phyloP scores from a whole-genome alignment of 1,139 yeast genomes.

The Zygosaccharomyces sapae region DNA sequence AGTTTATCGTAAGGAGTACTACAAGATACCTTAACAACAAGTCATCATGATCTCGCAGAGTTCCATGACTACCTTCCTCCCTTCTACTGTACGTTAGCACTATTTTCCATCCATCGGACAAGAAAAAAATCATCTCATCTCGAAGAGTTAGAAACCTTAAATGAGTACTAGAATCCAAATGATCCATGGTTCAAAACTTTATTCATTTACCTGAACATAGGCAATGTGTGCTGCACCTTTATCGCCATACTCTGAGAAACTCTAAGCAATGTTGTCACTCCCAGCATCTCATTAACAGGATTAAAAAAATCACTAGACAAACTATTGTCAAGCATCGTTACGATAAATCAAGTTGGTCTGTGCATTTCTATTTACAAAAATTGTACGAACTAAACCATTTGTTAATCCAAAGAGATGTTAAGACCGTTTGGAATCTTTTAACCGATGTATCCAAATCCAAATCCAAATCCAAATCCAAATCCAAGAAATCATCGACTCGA shows the following conservation, averaged over 20 bases:
- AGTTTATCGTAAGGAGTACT: too few species aligned
- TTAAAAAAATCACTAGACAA: conserved; percentile 12
- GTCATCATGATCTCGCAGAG: too few species aligned
- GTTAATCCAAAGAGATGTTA: conserved; percentile 10
- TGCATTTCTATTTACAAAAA: conserved; percentile 16
- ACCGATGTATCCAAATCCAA: conserved; percentile 7
- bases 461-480: neutral
- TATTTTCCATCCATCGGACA: neutral
- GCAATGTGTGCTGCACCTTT: conserved; percentile 25
- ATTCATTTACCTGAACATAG: conserved; percentile 30
- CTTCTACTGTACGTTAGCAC: too few species aligned
- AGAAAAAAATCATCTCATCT: conserved; percentile 1
- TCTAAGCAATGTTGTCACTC: conserved; percentile 18
- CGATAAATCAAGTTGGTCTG: conserved; percentile 30
- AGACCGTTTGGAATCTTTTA: conserved; percentile 14
- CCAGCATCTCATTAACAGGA: conserved; percentile 14
- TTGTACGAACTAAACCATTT: conserved; percentile 16
- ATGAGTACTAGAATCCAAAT: neutral
- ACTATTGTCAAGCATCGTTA: conserved; percentile 17
- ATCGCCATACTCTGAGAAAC: conserved; percentile 26
- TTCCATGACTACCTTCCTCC: too few species aligned
- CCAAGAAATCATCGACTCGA: conserved; percentile 10
- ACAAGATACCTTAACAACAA: too few species aligned
- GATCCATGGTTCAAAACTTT: conserved; percentile 37
- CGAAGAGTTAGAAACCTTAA: neutral